Conservation (phyloP, 2,329 filamentous ascomycete species). For the Ceratocystis cubensis region DNA sequence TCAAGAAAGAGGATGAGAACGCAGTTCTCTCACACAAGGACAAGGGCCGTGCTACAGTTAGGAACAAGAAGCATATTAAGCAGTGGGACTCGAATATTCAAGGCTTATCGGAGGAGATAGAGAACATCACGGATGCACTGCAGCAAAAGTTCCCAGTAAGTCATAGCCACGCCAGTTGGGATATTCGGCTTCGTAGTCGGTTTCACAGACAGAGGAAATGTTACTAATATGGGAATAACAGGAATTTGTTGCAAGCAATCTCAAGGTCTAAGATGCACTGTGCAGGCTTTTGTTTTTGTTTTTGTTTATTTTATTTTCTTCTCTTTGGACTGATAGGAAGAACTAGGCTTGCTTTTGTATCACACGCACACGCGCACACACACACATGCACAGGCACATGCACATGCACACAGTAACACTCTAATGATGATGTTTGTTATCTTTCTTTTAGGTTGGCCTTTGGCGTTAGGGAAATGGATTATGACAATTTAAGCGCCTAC, state of each 20-base stretch:
- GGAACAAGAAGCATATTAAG: slow-evolving; percentile 58
- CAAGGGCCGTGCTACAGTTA: slow-evolving; percentile 50
- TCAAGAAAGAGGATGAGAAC: slow-evolving; percentile 9
- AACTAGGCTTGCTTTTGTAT: not conserved
- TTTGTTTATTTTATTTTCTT: not conserved
- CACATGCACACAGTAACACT: not conserved
- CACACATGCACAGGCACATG: too few species aligned
- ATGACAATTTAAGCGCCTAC: not conserved
- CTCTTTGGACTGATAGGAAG: not conserved
- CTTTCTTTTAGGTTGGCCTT: not conserved
- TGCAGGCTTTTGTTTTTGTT: not conserved
- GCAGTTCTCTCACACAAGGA: slow-evolving; percentile 47
- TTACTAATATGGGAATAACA: not conserved
- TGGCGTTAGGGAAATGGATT: not conserved
- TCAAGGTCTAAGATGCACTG: not conserved
- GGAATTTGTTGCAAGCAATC: slow-evolving; percentile 6
- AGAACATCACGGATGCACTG: slow-evolving; percentile 69
- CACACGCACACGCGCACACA: too few species aligned
- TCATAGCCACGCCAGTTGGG: slow-evolving; percentile 21
- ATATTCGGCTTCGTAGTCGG: not conserved
- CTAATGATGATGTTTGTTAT: not conserved
- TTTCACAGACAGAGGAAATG: not conserved
- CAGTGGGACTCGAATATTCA: slow-evolving; percentile 86
- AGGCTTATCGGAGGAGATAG: slow-evolving; percentile 75
- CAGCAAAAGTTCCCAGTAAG: slow-evolving; percentile 64